A percentile compares a stretch with the other conserved stretches of the same genome.
Evolutionary conservation across 441 rosid species (phyloP).

Genomic region (Erodium texanum): DNA sequence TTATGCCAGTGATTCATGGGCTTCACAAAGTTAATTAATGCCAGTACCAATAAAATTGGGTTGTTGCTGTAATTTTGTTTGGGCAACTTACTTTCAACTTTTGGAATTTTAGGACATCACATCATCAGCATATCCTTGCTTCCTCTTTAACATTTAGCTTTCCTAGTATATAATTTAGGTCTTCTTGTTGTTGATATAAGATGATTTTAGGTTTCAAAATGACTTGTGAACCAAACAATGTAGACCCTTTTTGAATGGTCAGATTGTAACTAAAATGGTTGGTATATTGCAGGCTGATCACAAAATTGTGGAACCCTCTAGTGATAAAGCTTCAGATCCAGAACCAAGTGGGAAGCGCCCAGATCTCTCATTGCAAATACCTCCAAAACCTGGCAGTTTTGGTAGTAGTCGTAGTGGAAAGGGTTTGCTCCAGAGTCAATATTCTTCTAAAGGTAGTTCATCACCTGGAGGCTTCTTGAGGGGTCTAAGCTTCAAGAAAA

Average conservation of each 20-base stretch:
- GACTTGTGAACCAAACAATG: not conserved
- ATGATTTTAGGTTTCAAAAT: too few species aligned
- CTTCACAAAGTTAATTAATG: not conserved
- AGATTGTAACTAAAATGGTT: not conserved
- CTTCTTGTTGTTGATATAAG: not conserved
- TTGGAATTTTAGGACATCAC: not conserved
- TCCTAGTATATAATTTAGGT: not conserved
- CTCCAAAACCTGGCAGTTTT: constrained; percentile 48
- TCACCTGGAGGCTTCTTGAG: constrained; percentile 60
- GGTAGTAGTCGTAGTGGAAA: constrained; percentile 36
- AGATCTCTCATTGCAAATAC: constrained; percentile 82
- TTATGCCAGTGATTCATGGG: not conserved
- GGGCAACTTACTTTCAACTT: too few species aligned
- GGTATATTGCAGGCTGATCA: constrained; percentile 29
- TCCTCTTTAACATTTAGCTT: not conserved
- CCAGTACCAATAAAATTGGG: not conserved
- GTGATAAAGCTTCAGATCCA: constrained; percentile 32
- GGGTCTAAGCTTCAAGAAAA: constrained; percentile 69
- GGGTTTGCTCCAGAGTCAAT: constrained; percentile 46
- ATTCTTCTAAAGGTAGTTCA: constrained; percentile 43
- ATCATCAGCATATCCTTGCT: not conserved
- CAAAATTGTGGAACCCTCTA: constrained; percentile 27
- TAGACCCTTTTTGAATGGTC: not conserved
- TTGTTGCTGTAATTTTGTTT: not conserved
- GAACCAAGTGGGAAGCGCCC: constrained; percentile 35